A percentile compares a stretch with the other conserved stretches of the same genome.
Evolutionary conservation across 768 basidiomycete species (phyloP).

Genomic region (Brasilioporus rufonigricans): DNA sequence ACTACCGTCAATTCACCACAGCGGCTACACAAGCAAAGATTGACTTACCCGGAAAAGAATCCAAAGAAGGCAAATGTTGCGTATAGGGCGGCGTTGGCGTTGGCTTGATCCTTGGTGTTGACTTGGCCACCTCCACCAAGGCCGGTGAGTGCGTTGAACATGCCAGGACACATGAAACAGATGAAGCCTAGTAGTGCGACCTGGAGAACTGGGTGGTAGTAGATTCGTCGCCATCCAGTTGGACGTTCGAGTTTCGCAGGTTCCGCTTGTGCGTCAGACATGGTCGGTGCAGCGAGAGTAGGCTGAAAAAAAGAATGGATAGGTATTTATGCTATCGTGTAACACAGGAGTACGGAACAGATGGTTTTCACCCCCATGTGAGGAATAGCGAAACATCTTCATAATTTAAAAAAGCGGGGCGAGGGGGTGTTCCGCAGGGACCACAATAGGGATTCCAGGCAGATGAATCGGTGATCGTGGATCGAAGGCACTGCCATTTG

Average conservation of each 20-base stretch:
- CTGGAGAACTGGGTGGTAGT: conserved; percentile 46
- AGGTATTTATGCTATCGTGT: too few species aligned
- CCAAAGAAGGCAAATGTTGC: conserved; percentile 54
- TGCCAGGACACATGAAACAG: conserved; percentile 56
- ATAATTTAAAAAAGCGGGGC: too few species aligned
- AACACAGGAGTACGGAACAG: too few species aligned
- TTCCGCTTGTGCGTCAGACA: conserved; percentile 20
- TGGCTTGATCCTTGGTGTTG: conserved; percentile 59
- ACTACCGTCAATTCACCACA: not conserved
- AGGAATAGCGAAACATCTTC: too few species aligned
- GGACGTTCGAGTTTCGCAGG: conserved; percentile 39
- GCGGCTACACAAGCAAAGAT: not conserved
- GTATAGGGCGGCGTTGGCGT: conserved; percentile 68
- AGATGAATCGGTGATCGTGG: too few species aligned
- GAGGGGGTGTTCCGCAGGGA: too few species aligned
- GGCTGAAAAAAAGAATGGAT: too few species aligned
- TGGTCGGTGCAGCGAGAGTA: conserved; percentile 1
- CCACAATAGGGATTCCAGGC: too few species aligned
- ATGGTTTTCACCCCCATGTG: too few species aligned
- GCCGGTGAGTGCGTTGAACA: conserved; percentile 79
- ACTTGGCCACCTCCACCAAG: conserved; percentile 79
- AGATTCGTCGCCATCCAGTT: conserved; percentile 50
- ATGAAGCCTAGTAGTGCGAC: conserved; percentile 64
- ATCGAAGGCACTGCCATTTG: too few species aligned
- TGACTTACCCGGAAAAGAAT: not conserved